These are phyloP conservation scores for Myriosclerotinia duriaeana DNA, from an alignment of 2,329 filamentous ascomycete species.

Conservation along the genomic window DNA sequence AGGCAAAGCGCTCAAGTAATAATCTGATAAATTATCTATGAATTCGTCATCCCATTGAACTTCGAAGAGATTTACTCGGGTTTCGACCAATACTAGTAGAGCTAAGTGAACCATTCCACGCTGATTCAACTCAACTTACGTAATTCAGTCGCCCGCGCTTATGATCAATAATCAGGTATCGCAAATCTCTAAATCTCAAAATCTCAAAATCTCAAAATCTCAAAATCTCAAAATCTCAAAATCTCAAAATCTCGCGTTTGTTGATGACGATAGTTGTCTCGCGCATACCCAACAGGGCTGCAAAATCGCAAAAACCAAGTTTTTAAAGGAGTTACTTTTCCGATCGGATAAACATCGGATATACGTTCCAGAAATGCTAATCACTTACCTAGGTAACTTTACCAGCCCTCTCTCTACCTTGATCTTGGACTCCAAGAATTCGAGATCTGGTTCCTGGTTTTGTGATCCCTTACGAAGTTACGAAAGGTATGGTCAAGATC, in stretches of 20 bases:
- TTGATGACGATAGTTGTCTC: too few species aligned
- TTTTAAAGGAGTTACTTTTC: neutral
- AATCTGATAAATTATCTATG: neutral
- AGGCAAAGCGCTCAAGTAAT: neutral
- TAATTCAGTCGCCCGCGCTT: too few species aligned
- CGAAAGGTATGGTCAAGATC: neutral
- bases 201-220: too few species aligned
- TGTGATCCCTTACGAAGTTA: neutral
- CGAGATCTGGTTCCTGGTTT: constrained; percentile 6
- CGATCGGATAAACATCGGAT: constrained; percentile 1
- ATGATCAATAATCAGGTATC: too few species aligned
- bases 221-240: too few species aligned
- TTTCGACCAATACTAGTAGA: too few species aligned
- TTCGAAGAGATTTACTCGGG: neutral
- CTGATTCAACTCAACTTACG: too few species aligned
- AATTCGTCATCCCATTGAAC: neutral
- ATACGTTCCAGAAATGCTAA: neutral
- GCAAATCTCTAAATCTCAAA: too few species aligned
- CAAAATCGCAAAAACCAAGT: neutral
- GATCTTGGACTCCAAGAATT: neutral
- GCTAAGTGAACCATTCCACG: too few species aligned
- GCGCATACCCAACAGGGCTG: too few species aligned
- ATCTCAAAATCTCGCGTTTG: too few species aligned
- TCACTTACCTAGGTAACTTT: too few species aligned
- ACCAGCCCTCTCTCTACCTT: neutral